Evolutionary conservation across 495 filamentous ascomycete species (phyloP).

Genomic region (Amniculicola lignicola): DNA sequence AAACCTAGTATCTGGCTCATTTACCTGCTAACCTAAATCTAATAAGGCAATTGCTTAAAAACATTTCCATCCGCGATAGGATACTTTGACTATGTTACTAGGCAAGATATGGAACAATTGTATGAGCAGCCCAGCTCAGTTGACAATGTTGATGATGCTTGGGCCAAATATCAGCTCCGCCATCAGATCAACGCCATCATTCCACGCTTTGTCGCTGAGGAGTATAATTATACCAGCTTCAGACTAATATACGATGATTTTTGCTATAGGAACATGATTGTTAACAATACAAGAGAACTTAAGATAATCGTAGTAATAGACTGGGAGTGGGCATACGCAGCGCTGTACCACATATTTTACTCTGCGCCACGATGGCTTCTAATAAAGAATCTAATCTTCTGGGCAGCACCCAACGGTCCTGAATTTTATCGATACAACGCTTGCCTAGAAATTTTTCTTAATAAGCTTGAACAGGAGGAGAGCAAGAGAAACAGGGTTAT

Average conservation of each 20-base stretch:
- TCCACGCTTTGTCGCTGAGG: conserved; percentile 6
- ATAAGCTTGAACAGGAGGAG: no score
- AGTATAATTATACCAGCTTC: conserved; percentile 11
- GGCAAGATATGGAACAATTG: conserved; percentile 20
- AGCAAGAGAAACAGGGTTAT: no score
- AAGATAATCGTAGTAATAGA: conserved; percentile 20
- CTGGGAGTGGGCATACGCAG: conserved; percentile 16
- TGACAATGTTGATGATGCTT: conserved; percentile 15
- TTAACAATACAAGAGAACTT: conserved; percentile 16
- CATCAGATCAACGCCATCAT: conserved; percentile 19
- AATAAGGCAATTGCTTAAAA: conserved; percentile 16
- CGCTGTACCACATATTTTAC: no score
- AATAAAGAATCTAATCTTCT: no score
- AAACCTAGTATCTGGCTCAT: no score
- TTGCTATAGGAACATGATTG: conserved; percentile 20
- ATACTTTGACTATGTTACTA: conserved; percentile 23
- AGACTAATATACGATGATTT: conserved; percentile 19
- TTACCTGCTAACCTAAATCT: conserved; percentile 7
- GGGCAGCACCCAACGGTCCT: no score
- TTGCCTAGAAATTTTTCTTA: no score
- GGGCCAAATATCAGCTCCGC: conserved; percentile 16
- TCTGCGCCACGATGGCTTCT: no score
- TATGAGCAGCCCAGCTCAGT: conserved; percentile 16
- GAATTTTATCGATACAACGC: no score
- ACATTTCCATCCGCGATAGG: conserved; percentile 12